phyloP scores from a whole-genome alignment of 164 flowering plant genomes.

The Houttuynia cordata region DNA sequence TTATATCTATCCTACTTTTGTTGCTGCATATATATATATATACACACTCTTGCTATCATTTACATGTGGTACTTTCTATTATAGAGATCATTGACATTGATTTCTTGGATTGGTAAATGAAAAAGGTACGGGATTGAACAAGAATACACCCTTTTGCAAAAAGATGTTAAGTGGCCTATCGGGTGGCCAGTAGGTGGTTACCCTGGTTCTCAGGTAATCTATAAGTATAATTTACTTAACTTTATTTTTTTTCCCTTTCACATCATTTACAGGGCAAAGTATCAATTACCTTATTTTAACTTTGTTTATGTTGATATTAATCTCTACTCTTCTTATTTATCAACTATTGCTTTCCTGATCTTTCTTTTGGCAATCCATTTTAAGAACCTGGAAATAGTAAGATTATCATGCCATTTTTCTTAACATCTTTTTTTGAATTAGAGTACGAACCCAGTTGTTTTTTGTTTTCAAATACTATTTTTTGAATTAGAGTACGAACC shows the following conservation, averaged over 20 bases:
- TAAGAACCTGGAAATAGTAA: too few species aligned
- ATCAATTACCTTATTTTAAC: too few species aligned
- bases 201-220: conserved; percentile 21
- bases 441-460: too few species aligned
- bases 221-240: background rate
- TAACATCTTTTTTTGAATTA: too few species aligned
- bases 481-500: too few species aligned
- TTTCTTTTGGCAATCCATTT: too few species aligned
- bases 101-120: background rate
- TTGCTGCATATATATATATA: background rate
- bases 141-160: conserved; percentile 25
- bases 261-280: too few species aligned
- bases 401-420: too few species aligned
- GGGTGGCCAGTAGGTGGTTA: conserved; percentile 30
- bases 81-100: background rate
- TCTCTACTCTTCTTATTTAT: too few species aligned
- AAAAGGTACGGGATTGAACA: conserved; percentile 28
- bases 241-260: too few species aligned
- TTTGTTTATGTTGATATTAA: background rate
- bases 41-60: background rate
- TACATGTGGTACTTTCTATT: background rate
- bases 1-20: background rate
- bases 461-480: too few species aligned
- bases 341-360: too few species aligned
- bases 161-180: conserved; percentile 25